Conservation (phyloP, 2,329 filamentous ascomycete species). For the Pseudogymnoascus verrucosus region DNA sequence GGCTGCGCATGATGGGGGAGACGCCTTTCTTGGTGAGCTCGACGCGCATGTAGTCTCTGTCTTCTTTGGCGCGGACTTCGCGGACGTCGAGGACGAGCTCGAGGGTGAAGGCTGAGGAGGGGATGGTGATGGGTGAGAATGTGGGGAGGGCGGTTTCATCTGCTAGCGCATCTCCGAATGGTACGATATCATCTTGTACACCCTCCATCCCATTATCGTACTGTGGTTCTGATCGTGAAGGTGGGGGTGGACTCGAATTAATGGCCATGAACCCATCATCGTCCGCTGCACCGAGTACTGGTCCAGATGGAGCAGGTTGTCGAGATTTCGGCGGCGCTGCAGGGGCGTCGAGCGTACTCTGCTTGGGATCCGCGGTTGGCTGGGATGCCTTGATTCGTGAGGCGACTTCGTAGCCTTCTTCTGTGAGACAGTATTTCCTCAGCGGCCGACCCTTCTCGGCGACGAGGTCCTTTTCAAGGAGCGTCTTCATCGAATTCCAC, state of each 20-base stretch:
- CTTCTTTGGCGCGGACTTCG: constrained; percentile 63
- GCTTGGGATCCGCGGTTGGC: constrained; percentile 21
- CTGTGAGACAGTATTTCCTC: constrained; percentile 62
- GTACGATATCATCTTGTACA: constrained; percentile 15
- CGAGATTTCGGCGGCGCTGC: neutral
- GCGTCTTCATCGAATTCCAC: constrained; percentile 75
- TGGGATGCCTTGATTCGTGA: constrained; percentile 50
- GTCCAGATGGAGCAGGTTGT: neutral
- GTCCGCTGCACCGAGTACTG: neutral
- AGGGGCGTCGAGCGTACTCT: constrained; percentile 13
- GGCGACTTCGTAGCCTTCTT: constrained; percentile 71
- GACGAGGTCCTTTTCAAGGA: constrained; percentile 65
- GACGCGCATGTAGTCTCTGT: constrained; percentile 69
- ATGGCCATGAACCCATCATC: constrained; percentile 11
- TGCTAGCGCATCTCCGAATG: constrained; percentile 19
- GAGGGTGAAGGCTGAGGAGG: constrained; percentile 60
- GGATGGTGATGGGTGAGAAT: constrained; percentile 52
- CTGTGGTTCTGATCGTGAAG: neutral
- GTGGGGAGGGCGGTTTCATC: constrained; percentile 23
- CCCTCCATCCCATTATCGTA: neutral
- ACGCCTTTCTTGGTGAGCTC: constrained; percentile 61
- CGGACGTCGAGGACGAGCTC: constrained; percentile 67
- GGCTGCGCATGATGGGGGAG: constrained; percentile 55
- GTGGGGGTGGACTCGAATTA: constrained; percentile 11
- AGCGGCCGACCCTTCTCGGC: constrained; percentile 61